Base-by-base conservation (phyloP, 192 early-diverging fungal species). In the Chytriomyces confervae region DNA sequence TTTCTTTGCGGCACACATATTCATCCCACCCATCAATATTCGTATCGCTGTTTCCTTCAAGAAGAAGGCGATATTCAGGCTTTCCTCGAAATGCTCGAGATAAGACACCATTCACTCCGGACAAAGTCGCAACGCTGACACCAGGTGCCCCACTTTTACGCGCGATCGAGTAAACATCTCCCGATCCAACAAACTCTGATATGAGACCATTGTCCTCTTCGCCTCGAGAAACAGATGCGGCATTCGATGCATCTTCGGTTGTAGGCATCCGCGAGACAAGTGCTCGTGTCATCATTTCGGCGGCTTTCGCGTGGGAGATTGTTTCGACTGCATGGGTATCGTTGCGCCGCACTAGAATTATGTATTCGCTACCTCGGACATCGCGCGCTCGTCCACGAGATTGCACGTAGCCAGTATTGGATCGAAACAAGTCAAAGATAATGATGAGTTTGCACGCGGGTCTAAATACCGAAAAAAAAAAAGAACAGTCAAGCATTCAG, bases 321-420 rank as follows among this genome's bases (percentile, higher is more conserved):
- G 68, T 71, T 9, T 81, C 72, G 29, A 86, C n/a, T 7, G 73
- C 63, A 2, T 53, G 48, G 9, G 72, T 69, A 66, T 93, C 86
- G 16, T 80, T 78, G 10, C 74, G 57, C 66, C 92, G 81, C 20
- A 91, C 89, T 86, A 98, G 84, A n/a, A 96, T 84, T 20, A 95
- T 86, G 61, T 91, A 98, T 61, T 91, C 91, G 11, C 95, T 96
- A 0, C 84, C 83, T 50, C 84, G 79, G 6, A 84, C 74, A 77
- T 93, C 88, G 4, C 95, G 86, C 0, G 95, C 95, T 36, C 95
- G 87, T n/a, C 95, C 96, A 48, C 95, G 89, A 16, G 95, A 96
- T 81, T 96, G 96, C 7, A 98, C 94, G 74, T 95, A 93, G 66
- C 92, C 91, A n/a, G 91, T 94, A 6, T 91, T 84, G 0, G 93